Base-by-base conservation (phyloP, 2,329 filamentous ascomycete genomes). In the Alternaria arbusti region DNA sequence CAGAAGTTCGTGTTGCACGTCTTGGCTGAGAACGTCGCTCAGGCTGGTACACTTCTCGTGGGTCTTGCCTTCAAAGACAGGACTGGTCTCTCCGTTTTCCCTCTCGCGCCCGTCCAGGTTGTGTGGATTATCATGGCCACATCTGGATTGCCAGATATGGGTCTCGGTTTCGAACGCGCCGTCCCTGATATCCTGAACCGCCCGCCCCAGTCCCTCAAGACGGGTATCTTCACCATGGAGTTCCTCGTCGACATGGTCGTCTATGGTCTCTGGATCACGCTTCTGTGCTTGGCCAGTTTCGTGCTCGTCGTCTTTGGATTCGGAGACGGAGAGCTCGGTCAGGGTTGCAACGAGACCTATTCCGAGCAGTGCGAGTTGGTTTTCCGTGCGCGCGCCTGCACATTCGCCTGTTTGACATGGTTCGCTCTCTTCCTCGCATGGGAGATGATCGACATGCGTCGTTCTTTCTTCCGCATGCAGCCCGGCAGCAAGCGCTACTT, bases 51-150 rank as follows among this genome's bases (percentile, higher is more conserved):
- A 1, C 84, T 97, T 15, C 88, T 97, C 25, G 89, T 93, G 43
- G 94, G 94, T 57, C 87, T 97, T 5, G 91, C 86, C 0, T 96
- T 97, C 82, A 91, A 93, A 73, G 94, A 97, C 74, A 69, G 80
- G 3, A 82, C 84, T 10, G 86, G 87, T 9, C 86, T 92, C 64
- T 96, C 93, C 0, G 93, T 97, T 10, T 97, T 96, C 79, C 94
- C 93, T 5, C 87, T 97, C 47, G 89, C 92, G 0, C 93, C 94
- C 0, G 88, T 97, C 11, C 90, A 97, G 72, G 95, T 97, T 66
- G 87, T 97, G 63, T 97, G 93, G 93, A 93, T 97, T 78, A 97
- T 97, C 80, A 95, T 97, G 91, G 87, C 96, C 59, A 97, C 94
- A 0, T 95, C 92, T 44, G 92, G 64, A 9, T 45, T 69, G 36